These are phyloP conservation scores for Apiospora saccharicola DNA, from an alignment of 2,329 filamentous ascomycete genomes.

Conservation along the genomic window DNA sequence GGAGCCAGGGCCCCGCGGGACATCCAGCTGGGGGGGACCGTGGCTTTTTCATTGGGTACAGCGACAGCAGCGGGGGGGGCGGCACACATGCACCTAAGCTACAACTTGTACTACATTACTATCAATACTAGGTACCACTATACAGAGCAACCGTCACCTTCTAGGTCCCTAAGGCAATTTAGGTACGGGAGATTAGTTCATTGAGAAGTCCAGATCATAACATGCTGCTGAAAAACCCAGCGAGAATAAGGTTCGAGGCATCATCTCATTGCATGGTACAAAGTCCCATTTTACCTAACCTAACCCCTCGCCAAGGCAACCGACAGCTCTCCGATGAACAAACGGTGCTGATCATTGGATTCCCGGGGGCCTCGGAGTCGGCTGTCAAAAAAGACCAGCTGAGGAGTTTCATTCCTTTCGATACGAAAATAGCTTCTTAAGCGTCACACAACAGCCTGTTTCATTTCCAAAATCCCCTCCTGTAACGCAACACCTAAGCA, in stretches of 20 bases:
- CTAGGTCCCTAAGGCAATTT: background rate
- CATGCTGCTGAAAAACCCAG: background rate
- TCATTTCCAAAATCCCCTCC: background rate
- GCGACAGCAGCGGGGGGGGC: constrained; percentile 16
- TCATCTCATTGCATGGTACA: background rate
- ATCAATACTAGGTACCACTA: background rate
- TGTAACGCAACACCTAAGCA: background rate
- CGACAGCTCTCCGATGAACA: background rate
- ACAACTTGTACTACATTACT: too few species aligned
- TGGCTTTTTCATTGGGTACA: background rate
- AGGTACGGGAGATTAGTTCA: constrained; percentile 1
- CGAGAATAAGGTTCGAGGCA: background rate
- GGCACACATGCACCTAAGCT: background rate
- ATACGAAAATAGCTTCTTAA: background rate
- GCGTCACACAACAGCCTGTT: background rate
- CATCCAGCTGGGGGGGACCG: background rate
- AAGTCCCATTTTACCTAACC: background rate
- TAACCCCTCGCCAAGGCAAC: background rate
- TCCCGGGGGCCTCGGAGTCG: background rate
- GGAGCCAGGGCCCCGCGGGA: background rate
- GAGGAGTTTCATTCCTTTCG: background rate
- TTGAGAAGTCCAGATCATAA: background rate
- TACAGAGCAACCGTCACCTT: background rate
- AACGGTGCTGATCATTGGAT: background rate
- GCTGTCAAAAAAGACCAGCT: background rate